Percentiles rank a stretch among this genome's conserved stretches.
Evolutionary conservation across 1,284 basidiomycete species (phyloP).

Genomic region (Fomitopsis schrenkii): DNA sequence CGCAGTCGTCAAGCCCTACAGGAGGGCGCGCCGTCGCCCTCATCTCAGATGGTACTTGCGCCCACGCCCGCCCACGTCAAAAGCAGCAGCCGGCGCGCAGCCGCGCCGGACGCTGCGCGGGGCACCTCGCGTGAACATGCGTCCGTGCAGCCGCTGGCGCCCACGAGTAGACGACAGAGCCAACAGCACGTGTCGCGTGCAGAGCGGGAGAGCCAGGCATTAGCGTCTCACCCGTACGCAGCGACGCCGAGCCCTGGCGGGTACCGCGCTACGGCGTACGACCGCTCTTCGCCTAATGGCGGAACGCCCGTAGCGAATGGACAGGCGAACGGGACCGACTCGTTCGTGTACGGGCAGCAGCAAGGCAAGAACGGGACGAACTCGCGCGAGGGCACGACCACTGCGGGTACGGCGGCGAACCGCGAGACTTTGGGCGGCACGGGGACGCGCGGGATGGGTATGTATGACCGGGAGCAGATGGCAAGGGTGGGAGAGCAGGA

Average conservation of each 20-base stretch:
- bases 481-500: conserved; percentile 49
- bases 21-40: conserved; percentile 36
- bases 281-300: conserved; percentile 49
- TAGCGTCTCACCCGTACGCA: conserved; percentile 66
- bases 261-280: conserved; percentile 50
- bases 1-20: conserved; percentile 55
- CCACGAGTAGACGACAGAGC: conserved; percentile 60
- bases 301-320: conserved; percentile 26
- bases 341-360: conserved; percentile 54
- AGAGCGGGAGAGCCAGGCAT: conserved; percentile 37
- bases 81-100: conserved; percentile 41
- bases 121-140: conserved; percentile 40
- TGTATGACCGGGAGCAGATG: conserved; percentile 51
- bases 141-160: conserved; percentile 59
- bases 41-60: conserved; percentile 55
- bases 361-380: conserved; percentile 35
- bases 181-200: conserved; percentile 41
- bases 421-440: conserved; percentile 37
- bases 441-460: conserved; percentile 52
- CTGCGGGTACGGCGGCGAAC: conserved; percentile 15
- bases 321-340: conserved; percentile 43
- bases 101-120: conserved; percentile 36
- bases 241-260: conserved; percentile 50
- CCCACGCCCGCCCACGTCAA: conserved; percentile 65
- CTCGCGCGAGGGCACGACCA: conserved; percentile 23